phyloP scores from a whole-genome alignment of 2,329 filamentous ascomycete genomes.

The Exserohilum turcica region DNA sequence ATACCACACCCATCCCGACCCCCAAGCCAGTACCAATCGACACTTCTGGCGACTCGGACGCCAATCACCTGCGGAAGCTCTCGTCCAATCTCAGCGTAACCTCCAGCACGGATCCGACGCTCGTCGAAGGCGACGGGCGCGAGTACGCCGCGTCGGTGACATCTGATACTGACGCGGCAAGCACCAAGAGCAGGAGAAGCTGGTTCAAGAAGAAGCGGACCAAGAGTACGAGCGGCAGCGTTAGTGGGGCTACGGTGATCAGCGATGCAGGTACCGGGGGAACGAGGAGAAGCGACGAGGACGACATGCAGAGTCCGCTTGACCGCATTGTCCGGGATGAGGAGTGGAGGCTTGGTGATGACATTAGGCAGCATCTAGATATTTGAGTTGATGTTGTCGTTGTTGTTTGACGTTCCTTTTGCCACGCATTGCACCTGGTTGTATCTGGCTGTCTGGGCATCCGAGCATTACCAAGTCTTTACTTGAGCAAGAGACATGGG shows the following conservation, averaged over 20 bases:
- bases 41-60: constrained; percentile 30
- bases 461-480: neutral
- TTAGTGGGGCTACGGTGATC: constrained; percentile 37
- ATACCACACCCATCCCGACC: constrained; percentile 52
- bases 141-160: constrained; percentile 34
- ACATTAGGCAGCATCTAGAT: constrained; percentile 2
- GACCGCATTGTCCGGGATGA: constrained; percentile 57
- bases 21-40: constrained; percentile 41
- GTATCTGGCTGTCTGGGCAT: neutral
- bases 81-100: constrained; percentile 33
- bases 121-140: constrained; percentile 26
- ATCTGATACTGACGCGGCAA: constrained; percentile 39
- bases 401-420: neutral
- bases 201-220: constrained; percentile 46
- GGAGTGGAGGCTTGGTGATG: constrained; percentile 58
- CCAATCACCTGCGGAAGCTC: constrained; percentile 28
- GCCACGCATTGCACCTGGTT: neutral
- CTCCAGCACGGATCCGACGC: constrained; percentile 31
- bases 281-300: constrained; percentile 48
- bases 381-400: neutral
- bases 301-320: constrained; percentile 58
- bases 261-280: constrained; percentile 37
- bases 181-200: constrained; percentile 38
- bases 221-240: constrained; percentile 37
- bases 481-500: neutral